Evolutionary conservation across 345 rosid genomes (phyloP).

Genomic region (Brassica incana): DNA sequence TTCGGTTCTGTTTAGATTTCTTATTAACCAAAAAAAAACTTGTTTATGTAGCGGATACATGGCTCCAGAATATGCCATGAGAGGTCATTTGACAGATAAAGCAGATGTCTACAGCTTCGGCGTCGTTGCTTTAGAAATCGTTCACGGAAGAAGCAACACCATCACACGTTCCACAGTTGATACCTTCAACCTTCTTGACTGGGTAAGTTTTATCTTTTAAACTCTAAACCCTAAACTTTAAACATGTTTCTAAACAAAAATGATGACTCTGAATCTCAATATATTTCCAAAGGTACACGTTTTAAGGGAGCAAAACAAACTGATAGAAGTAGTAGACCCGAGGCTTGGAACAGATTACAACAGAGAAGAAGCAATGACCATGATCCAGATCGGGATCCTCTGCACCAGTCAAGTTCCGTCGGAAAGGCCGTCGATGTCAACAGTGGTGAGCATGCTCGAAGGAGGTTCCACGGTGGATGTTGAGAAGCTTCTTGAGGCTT

Average conservation of each 20-base stretch:
- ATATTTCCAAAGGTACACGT: conserved; percentile 36
- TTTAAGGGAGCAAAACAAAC: conserved; percentile 6
- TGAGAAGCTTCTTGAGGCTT: conserved; percentile 35
- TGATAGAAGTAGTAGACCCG: conserved; percentile 45
- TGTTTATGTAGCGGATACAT: conserved; percentile 42
- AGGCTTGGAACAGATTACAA: conserved; percentile 38
- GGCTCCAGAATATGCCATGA: conserved; percentile 57
- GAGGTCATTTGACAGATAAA: conserved; percentile 48
- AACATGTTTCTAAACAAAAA: background rate
- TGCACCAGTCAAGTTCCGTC: conserved; percentile 45
- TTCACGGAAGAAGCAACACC: conserved; percentile 48
- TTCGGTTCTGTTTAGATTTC: background rate
- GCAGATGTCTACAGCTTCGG: conserved; percentile 56
- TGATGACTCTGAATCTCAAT: background rate
- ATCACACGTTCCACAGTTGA: conserved; percentile 36
- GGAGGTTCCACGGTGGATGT: conserved; percentile 41
- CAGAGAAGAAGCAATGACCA: conserved; percentile 38
- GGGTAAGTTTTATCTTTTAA: conserved; percentile 33
- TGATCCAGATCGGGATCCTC: conserved; percentile 50
- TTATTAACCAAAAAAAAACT: background rate
- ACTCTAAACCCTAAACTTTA: background rate
- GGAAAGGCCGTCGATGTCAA: conserved; percentile 54
- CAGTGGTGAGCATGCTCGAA: conserved; percentile 63
- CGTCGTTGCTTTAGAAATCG: conserved; percentile 48
- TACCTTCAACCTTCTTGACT: conserved; percentile 49